A percentile compares a stretch with the other conserved stretches of the same genome.
These are phyloP conservation scores for Lachnellula arida DNA, from an alignment of 2,329 filamentous ascomycete genomes.

Conservation along the genomic window DNA sequence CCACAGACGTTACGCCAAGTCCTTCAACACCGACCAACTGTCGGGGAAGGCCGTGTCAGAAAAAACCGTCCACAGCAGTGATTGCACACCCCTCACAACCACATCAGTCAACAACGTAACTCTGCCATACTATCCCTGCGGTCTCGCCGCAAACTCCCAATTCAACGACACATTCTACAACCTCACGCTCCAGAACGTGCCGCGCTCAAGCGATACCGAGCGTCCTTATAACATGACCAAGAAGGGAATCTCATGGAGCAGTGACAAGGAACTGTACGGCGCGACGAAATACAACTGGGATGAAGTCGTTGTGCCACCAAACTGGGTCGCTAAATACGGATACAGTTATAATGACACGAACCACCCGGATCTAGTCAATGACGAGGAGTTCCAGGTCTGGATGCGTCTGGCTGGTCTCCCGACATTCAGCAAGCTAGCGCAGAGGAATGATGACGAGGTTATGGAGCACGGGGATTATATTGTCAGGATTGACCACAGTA, in stretches of 20 bases:
- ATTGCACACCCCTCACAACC: conserved; percentile 69
- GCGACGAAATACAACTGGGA: conserved; percentile 58
- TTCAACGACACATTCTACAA: conserved; percentile 88
- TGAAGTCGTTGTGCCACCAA: conserved; percentile 75
- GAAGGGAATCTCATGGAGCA: conserved; percentile 78
- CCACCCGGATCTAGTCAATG: conserved; percentile 63
- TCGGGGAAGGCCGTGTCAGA: conserved; percentile 63
- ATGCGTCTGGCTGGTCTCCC: conserved; percentile 96
- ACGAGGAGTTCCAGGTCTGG: conserved; percentile 94
- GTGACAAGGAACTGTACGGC: conserved; percentile 76
- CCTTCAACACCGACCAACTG: conserved; percentile 77
- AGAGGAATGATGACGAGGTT: conserved; percentile 66
- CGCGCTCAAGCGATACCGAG: too few species aligned
- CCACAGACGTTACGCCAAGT: conserved; percentile 91
- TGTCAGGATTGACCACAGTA: conserved; percentile 74
- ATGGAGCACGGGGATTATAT: conserved; percentile 72
- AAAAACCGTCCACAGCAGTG: conserved; percentile 57
- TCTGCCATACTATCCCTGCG: conserved; percentile 87
- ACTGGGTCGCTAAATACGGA: conserved; percentile 72
- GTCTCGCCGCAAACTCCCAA: conserved; percentile 90
- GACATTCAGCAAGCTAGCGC: conserved; percentile 88
- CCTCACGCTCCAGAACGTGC: conserved; percentile 54
- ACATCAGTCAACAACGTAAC: conserved; percentile 40
- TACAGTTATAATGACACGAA: conserved; percentile 61
- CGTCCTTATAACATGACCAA: conserved; percentile 67